These are phyloP conservation scores for Cephaloascus fragrans DNA, from an alignment of 805 yeast species.

Conservation along the genomic window DNA sequence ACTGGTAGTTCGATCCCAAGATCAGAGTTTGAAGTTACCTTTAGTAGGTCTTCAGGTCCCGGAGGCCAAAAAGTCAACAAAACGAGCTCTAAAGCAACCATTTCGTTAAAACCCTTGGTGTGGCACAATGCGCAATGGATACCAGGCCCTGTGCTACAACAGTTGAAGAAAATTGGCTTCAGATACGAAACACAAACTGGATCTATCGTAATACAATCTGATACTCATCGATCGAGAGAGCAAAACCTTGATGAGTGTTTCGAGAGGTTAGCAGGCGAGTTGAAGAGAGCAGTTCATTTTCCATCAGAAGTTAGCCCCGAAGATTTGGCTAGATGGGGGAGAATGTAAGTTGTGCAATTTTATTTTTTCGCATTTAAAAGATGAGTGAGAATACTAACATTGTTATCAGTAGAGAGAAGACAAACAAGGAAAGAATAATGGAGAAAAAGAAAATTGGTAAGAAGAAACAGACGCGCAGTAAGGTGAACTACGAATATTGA, in stretches of 20 bases:
- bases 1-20: slow-evolving; percentile 29
- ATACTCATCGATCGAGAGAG: slow-evolving; percentile 47
- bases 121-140: slow-evolving; percentile 50
- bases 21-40: slow-evolving; percentile 31
- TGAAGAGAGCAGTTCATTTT: slow-evolving; percentile 36
- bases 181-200: slow-evolving; percentile 48
- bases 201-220: slow-evolving; percentile 51
- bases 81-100: slow-evolving; percentile 55
- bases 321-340: slow-evolving; percentile 43
- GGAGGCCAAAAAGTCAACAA: slow-evolving; percentile 88
- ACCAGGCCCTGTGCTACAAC: slow-evolving; percentile 39
- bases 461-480: slow-evolving; percentile 12
- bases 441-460: slow-evolving; percentile 27
- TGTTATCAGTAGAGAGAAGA: slow-evolving; percentile 15
- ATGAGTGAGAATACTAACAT: too few species aligned
- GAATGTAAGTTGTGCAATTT: slow-evolving; percentile 6
- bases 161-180: slow-evolving; percentile 23
- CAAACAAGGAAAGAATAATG: slow-evolving; percentile 20
- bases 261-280: slow-evolving; percentile 43
- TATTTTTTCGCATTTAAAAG: too few species aligned
- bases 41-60: slow-evolving; percentile 65
- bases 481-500: neutral
- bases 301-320: slow-evolving; percentile 36
- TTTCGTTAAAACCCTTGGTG: slow-evolving; percentile 31
- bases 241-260: slow-evolving; percentile 50